These are phyloP conservation scores for Conringia planisiliqua DNA, from an alignment of 345 rosid genomes.

Conservation along the genomic window DNA sequence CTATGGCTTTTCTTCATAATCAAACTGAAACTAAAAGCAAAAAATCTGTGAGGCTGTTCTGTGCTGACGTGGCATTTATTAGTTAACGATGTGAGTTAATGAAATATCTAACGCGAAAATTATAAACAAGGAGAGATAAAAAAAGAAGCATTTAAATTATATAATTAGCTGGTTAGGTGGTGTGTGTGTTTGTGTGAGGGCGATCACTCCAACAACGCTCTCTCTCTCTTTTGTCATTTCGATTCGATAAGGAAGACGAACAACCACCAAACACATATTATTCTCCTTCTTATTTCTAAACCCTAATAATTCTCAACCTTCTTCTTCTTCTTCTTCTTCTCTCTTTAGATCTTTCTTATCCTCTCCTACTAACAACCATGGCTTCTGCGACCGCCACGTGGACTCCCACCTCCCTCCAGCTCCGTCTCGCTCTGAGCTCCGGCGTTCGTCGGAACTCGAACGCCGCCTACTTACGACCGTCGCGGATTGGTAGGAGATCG, in stretches of 20 bases:
- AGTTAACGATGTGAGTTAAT: background rate
- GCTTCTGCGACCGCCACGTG: constrained; percentile 52
- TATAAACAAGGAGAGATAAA: background rate
- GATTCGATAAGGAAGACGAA: constrained; percentile 1
- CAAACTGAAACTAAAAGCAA: background rate
- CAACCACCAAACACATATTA: background rate
- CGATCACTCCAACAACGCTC: constrained; percentile 12
- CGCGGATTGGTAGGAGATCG: constrained; percentile 32
- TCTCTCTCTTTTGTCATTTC: background rate
- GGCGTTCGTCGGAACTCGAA: constrained; percentile 28
- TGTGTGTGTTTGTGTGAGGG: constrained; percentile 10
- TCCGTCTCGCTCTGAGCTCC: constrained; percentile 59
- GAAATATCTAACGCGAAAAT: background rate
- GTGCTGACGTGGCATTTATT: too few relatives aligned
- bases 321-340: background rate
- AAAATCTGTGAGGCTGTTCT: background rate
- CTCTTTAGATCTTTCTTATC: constrained; percentile 25
- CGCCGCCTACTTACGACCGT: constrained; percentile 26
- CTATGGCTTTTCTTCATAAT: too few relatives aligned
- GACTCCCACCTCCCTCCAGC: constrained; percentile 79
- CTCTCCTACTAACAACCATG: constrained; percentile 27
- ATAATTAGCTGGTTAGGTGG: constrained; percentile 22
- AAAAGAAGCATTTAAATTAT: too few relatives aligned
- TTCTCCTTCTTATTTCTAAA: background rate
- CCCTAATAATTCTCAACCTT: constrained; percentile 20